phyloP scores from a whole-genome alignment of 192 early-diverging fungal genomes.

The Powellomyces hirtus region DNA sequence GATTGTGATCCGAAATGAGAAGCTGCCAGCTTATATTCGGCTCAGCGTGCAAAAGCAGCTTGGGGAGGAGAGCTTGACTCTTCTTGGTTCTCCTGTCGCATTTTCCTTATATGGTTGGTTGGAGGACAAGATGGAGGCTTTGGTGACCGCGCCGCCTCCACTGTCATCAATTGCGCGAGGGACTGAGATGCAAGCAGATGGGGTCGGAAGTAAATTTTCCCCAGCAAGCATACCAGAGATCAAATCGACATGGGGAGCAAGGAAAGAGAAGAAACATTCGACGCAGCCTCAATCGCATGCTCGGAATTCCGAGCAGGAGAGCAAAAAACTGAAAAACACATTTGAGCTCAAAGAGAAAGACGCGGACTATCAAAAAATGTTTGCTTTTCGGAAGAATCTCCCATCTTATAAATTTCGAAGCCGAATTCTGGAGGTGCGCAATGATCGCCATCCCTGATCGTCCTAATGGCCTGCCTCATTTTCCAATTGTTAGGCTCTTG shows the following conservation, averaged over 20 bases:
- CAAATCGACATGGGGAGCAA: too few species aligned
- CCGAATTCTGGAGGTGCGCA: too few species aligned
- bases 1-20: slow-evolving; percentile 62
- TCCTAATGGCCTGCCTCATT: too few species aligned
- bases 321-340: not conserved
- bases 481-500: too few species aligned
- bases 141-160: slow-evolving; percentile 32
- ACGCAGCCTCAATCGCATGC: not conserved
- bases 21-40: slow-evolving; percentile 67
- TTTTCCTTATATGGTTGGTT: slow-evolving; percentile 40
- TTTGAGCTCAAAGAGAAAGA: not conserved
- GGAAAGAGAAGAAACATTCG: too few species aligned
- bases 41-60: slow-evolving; percentile 32
- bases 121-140: slow-evolving; percentile 28
- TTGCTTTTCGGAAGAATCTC: slow-evolving; percentile 49
- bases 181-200: too few species aligned
- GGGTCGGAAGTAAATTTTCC: too few species aligned
- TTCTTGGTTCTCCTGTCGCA: slow-evolving; percentile 47
- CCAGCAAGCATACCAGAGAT: too few species aligned
- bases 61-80: not conserved
- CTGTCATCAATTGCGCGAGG: not conserved
- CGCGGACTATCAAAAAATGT: slow-evolving; percentile 32
- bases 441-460: too few species aligned
- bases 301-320: too few species aligned
- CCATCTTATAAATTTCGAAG: slow-evolving; percentile 61